Evolutionary conservation across 2,329 filamentous ascomycete genomes (phyloP).

Genomic region (Phyllosticta citriasiana): DNA sequence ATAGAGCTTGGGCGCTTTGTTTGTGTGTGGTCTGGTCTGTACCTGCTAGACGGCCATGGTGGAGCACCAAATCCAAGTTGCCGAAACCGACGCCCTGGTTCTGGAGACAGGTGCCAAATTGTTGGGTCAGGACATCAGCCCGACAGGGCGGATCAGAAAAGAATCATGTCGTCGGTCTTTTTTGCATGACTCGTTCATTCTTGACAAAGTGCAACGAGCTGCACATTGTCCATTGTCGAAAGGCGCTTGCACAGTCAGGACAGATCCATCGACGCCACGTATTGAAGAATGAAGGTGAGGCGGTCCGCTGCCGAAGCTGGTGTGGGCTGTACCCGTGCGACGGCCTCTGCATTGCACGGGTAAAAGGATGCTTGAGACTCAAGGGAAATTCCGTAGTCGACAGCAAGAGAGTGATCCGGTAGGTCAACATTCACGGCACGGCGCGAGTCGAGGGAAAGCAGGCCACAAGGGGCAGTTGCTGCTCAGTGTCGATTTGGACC

Average conservation of each 20-base stretch:
- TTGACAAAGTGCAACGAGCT: background rate
- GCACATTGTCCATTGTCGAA: background rate
- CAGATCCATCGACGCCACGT: background rate
- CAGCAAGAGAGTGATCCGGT: background rate
- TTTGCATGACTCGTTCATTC: background rate
- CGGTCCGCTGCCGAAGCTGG: background rate
- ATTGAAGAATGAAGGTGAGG: background rate
- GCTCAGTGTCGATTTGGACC: background rate
- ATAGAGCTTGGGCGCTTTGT: background rate
- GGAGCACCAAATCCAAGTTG: background rate
- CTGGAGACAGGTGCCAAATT: background rate
- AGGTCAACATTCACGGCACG: background rate
- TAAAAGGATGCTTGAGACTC: background rate
- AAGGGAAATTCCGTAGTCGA: background rate
- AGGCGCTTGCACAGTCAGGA: background rate
- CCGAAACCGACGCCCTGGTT: background rate
- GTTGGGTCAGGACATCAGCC: background rate
- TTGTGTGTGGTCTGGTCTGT: background rate
- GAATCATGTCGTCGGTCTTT: background rate
- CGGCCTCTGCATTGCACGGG: background rate
- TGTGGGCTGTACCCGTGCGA: background rate
- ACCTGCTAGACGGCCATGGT: background rate
- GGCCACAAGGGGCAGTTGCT: slow-evolving; percentile 2
- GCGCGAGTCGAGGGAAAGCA: background rate
- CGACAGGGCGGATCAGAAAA: background rate